Conservation (phyloP, 805 yeast genomes). For the Priceomyces carsonii region DNA sequence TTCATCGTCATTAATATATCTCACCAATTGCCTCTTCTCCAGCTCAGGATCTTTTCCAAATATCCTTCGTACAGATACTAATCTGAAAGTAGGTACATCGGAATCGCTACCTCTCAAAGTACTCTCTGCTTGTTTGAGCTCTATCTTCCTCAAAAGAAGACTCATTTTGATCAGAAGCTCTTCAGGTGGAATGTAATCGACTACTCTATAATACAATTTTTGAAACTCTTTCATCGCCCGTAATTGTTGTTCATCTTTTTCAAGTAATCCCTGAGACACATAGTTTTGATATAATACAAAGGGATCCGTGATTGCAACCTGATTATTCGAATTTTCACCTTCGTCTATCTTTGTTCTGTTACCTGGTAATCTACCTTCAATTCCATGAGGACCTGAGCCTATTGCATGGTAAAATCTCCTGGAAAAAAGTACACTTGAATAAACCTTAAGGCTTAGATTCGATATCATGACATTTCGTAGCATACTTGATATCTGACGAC, state of each 20-base stretch:
- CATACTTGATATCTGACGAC: no score
- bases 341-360: background rate
- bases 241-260: conserved; percentile 59
- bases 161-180: conserved; percentile 47
- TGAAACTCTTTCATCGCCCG: conserved; percentile 65
- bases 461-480: no score
- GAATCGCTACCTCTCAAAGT: conserved; percentile 12
- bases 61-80: conserved; percentile 18
- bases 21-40: conserved; percentile 43
- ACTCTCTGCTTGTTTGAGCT: conserved; percentile 29
- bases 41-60: conserved; percentile 32
- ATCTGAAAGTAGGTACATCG: conserved; percentile 14
- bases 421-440: background rate
- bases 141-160: conserved; percentile 33
- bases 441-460: no score
- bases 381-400: conserved; percentile 36
- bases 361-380: conserved; percentile 36
- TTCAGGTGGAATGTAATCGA: conserved; percentile 59
- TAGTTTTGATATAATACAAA: conserved; percentile 54
- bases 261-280: conserved; percentile 50
- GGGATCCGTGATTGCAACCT: conserved; percentile 61
- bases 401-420: background rate
- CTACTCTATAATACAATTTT: conserved; percentile 55
- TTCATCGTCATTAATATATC: conserved; percentile 59
- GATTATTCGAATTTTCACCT: conserved; percentile 1